Base-by-base conservation (phyloP, 176 grass and related monocot genomes). In the Oryza longistaminata region DNA sequence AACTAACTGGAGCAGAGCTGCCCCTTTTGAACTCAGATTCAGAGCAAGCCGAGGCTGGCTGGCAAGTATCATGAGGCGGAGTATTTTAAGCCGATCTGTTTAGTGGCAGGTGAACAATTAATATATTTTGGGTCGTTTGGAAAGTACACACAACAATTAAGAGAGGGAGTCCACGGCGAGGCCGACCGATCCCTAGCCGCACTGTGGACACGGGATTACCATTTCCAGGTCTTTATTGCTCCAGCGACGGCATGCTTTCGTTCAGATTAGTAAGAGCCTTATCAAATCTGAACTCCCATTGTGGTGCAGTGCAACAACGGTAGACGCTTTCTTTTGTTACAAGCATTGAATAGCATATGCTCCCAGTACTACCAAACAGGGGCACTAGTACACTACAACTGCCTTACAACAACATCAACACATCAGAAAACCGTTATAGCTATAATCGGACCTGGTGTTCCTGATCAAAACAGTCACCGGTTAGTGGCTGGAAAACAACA, bases 1-100 rank as follows among this genome's bases (percentile, higher is more conserved):
- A 68, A 73, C 79, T 73, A 61, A 73, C 79, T 68, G 67, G 83
- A 86, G 14, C 71, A 85, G 65, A 43, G 66, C 6, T 82, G 69
- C 15, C 26, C 10, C 43, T 49, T 52, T 5, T 80, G 43, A 50
- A 16, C 11, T 31, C 11, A 12, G 24, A 40, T 75, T 80, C 62
- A 83, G 70, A 42, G 71, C 50, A 11, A 24, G 58, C 70, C 4
- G 11, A 7, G 29, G 22, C 60, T 66, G 42, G 42, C 42, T 43
- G 60, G 84, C 74, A 27, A 87, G 84, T 21, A 83, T 22, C 80
- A 83, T 61, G 80, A 68, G 62, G 49, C 4, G 0, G 50, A 70
- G 0, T 80, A 42, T 39, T 83, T 87, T 75, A 64, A 26, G 48
- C 39, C 0, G 1, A 25, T 79, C 68, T 68, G 75, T 74, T 72